Evolutionary conservation across 345 rosid species (phyloP).

Genomic region (Eucalyptus tenuipes): DNA sequence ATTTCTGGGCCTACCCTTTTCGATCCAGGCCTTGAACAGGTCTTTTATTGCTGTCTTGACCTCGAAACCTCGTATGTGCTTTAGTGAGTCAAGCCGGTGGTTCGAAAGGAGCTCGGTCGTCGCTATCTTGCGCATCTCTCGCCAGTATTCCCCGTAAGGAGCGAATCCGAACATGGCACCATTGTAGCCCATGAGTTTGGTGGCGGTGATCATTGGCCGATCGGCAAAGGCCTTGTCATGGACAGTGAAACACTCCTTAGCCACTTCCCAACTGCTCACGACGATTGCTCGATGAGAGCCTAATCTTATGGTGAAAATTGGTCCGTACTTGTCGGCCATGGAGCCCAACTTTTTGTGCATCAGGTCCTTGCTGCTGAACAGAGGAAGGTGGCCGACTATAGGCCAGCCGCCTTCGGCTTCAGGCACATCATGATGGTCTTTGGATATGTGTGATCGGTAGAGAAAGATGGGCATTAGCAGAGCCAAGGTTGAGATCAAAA

Average conservation of each 20-base stretch:
- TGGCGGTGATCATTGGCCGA: constrained; percentile 8
- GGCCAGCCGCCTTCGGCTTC: constrained; percentile 21
- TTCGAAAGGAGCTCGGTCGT: constrained; percentile 15
- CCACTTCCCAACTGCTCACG: constrained; percentile 12
- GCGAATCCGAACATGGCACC: constrained; percentile 28
- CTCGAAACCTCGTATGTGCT: constrained; percentile 11
- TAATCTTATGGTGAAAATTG: constrained; percentile 6
- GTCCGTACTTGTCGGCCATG: constrained; percentile 23
- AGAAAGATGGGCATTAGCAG: not conserved
- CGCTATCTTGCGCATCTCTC: constrained; percentile 16
- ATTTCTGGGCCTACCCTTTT: not conserved
- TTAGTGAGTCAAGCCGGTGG: constrained; percentile 7
- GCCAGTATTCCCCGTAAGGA: constrained; percentile 26
- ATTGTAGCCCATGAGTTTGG: constrained; percentile 11
- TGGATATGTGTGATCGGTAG: not conserved
- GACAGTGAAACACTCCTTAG: constrained; percentile 16
- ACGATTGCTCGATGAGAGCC: constrained; percentile 15
- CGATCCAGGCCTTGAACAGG: not conserved
- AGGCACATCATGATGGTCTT: not conserved
- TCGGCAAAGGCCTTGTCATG: constrained; percentile 10
- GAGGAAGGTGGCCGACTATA: constrained; percentile 25
- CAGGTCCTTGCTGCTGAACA: constrained; percentile 3
- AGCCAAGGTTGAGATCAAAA: not conserved
- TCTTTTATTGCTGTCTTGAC: not conserved
- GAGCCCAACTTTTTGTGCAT: not conserved